A percentile compares a stretch with the other conserved stretches of the same genome.
Conservation (phyloP, 176 grass and related monocot genomes). For the Secale cereale region DNA sequence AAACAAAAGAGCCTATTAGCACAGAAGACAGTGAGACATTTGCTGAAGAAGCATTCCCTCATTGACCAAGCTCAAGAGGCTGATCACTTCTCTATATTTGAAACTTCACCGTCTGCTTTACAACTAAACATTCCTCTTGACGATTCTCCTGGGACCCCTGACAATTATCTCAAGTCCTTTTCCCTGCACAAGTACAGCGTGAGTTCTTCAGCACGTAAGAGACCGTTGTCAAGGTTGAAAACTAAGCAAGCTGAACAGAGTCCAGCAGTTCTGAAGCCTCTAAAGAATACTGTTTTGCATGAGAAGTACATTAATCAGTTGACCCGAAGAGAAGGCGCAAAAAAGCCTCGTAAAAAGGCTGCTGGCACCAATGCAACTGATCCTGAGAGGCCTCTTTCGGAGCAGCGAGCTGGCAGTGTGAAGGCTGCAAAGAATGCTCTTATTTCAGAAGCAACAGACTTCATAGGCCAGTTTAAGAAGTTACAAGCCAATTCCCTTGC, state of each 20-base stretch:
- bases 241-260: constrained; percentile 30
- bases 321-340: constrained; percentile 52
- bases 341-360: constrained; percentile 33
- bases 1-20: constrained; percentile 52
- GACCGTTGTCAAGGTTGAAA: constrained; percentile 36
- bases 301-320: constrained; percentile 89
- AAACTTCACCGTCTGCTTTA: constrained; percentile 54
- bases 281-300: constrained; percentile 73
- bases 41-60: constrained; percentile 64
- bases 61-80: constrained; percentile 53
- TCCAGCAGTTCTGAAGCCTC: constrained; percentile 62
- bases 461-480: constrained; percentile 57
- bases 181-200: constrained; percentile 34
- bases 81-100: constrained; percentile 84
- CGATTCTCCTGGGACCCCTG: constrained; percentile 48
- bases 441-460: constrained; percentile 65
- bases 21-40: constrained; percentile 68
- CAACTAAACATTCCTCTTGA: constrained; percentile 32
- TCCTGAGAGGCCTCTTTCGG: not conserved
- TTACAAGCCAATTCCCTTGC: constrained; percentile 55
- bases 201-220: constrained; percentile 34
- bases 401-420: constrained; percentile 30
- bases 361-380: constrained; percentile 12
- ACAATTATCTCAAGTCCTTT: constrained; percentile 13
- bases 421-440: constrained; percentile 63